Conservation (phyloP, 495 filamentous ascomycete species). For the Chlorociboria aeruginascens region DNA sequence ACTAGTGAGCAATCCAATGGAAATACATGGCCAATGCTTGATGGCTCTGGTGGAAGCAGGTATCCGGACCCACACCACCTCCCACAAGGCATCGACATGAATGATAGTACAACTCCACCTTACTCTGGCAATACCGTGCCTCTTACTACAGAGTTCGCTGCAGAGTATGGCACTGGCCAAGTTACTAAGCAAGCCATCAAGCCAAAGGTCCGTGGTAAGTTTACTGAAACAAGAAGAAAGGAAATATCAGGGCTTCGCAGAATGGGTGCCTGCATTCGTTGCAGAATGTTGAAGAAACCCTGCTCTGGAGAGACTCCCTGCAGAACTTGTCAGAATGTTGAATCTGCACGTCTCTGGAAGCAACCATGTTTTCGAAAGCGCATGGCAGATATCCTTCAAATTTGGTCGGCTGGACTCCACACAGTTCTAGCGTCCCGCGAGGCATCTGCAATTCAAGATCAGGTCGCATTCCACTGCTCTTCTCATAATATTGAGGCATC, state of each 20-base stretch:
- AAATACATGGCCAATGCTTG: conserved; percentile 12
- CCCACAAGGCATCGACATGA: background rate
- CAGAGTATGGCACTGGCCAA: conserved; percentile 42
- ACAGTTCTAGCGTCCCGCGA: conserved; percentile 54
- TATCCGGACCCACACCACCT: conserved; percentile 6
- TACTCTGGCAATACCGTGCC: conserved; percentile 34
- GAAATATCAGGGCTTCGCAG: conserved; percentile 76
- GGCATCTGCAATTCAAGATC: conserved; percentile 45
- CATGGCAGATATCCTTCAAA: conserved; percentile 58
- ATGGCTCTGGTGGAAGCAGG: conserved; percentile 2
- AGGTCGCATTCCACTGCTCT: conserved; percentile 42
- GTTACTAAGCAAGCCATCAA: conserved; percentile 27
- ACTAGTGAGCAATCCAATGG: conserved; percentile 8
- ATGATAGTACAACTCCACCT: background rate
- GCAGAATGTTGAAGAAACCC: conserved; percentile 76
- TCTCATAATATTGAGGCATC: conserved; percentile 55
- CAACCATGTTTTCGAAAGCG: conserved; percentile 66
- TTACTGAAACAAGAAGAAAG: conserved; percentile 53
- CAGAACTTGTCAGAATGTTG: conserved; percentile 63
- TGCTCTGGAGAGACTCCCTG: conserved; percentile 76
- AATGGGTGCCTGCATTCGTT: conserved; percentile 73
- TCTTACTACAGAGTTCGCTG: conserved; percentile 42
- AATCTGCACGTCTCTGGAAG: conserved; percentile 71
- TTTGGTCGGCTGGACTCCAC: conserved; percentile 62
- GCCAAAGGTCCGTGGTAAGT: conserved; percentile 54